Evolutionary conservation across 2,329 filamentous ascomycete genomes (phyloP).

Genomic region (Claviceps capensis): DNA sequence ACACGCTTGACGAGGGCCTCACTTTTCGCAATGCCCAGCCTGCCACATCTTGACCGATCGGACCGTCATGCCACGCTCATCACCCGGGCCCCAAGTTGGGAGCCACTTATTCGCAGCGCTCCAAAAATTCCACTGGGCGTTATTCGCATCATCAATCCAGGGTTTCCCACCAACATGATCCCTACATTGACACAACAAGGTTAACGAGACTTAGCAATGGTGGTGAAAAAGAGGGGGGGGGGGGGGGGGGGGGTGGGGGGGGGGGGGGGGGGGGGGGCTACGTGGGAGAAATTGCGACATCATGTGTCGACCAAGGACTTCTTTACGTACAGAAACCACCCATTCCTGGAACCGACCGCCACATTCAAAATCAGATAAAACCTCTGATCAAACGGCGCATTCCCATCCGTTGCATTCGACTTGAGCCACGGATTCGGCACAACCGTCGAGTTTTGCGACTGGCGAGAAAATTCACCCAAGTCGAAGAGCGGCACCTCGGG

Average conservation of each 20-base stretch:
- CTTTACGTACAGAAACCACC: constrained; percentile 28
- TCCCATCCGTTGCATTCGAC: constrained; percentile 21
- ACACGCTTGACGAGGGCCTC: neutral
- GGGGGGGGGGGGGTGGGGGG: too few species aligned
- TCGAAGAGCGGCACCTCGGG: constrained; percentile 22
- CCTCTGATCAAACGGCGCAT: constrained; percentile 36
- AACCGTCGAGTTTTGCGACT: constrained; percentile 26
- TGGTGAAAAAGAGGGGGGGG: neutral
- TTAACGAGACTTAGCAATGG: neutral
- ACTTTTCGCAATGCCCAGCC: constrained; percentile 10
- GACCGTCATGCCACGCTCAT: constrained; percentile 30
- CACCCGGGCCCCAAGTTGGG: constrained; percentile 31
- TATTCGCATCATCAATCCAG: constrained; percentile 29
- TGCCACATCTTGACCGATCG: constrained; percentile 35
- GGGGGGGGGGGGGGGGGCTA: too few species aligned
- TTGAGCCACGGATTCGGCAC: constrained; percentile 30
- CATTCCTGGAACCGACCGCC: constrained; percentile 33
- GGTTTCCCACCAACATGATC: constrained; percentile 31
- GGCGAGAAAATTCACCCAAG: constrained; percentile 27
- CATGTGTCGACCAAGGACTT: too few species aligned
- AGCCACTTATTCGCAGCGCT: constrained; percentile 26
- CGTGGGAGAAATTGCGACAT: too few species aligned
- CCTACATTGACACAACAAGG: constrained; percentile 8
- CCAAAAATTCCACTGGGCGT: constrained; percentile 29
- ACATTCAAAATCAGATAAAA: constrained; percentile 40